A percentile compares a stretch with the other conserved stretches of the same genome.
phyloP scores from a whole-genome alignment of 176 grass and related monocot genomes.

The Secale cereale region DNA sequence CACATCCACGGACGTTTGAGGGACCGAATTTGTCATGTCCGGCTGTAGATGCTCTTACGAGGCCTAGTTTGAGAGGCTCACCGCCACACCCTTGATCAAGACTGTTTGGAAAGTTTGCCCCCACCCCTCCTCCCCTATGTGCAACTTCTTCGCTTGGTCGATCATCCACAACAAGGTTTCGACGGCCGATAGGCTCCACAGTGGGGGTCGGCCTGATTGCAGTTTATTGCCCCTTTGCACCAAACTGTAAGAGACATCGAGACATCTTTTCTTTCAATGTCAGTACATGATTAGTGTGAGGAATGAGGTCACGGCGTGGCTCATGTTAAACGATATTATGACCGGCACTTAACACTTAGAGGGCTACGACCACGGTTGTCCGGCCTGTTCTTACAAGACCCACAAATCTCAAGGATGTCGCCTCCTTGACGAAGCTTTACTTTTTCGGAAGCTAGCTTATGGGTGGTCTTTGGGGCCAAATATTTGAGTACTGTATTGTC shows the following conservation, averaged over 20 bases:
- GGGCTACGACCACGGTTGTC: too few species aligned
- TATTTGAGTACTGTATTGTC: background rate
- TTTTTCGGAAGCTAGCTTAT: background rate
- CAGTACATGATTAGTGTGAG: background rate
- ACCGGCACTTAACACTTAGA: too few species aligned
- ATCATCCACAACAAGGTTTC: background rate
- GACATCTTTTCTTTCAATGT: background rate
- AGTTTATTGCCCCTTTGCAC: background rate
- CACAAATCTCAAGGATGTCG: too few species aligned
- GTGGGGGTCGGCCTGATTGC: background rate
- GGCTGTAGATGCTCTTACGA: too few species aligned
- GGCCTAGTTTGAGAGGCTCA: too few species aligned
- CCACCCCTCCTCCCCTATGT: background rate
- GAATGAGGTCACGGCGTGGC: background rate
- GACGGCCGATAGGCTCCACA: background rate
- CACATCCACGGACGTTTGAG: too few species aligned
- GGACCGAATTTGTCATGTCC: too few species aligned
- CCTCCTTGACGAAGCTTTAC: too few species aligned
- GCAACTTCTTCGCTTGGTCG: background rate
- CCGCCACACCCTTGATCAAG: too few species aligned
- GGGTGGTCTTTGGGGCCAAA: too few species aligned
- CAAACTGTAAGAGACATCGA: background rate
- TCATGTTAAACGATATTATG: background rate
- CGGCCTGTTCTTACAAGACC: too few species aligned
- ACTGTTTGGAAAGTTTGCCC: too few species aligned